These are phyloP conservation scores for Phytophthora aleatoria DNA, from an alignment of 352 stramenopile species.

Conservation along the genomic window DNA sequence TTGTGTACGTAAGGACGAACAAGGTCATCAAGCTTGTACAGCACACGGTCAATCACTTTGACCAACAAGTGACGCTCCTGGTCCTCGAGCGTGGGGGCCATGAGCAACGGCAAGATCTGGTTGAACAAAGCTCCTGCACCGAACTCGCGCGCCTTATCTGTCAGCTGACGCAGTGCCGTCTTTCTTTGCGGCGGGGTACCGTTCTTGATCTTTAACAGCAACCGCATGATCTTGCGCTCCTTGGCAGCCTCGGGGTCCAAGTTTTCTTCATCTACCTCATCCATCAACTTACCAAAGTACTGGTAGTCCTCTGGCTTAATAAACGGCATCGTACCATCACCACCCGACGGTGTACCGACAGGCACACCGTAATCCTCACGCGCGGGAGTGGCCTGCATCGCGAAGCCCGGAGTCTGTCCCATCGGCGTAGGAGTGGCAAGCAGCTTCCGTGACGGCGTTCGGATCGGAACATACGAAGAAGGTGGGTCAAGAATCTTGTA, in stretches of 20 bases:
- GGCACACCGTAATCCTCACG: constrained; percentile 82
- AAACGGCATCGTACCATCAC: constrained; percentile 92
- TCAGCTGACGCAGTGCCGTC: constrained; percentile 96
- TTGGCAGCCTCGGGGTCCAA: constrained; percentile 93
- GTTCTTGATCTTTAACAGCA: constrained; percentile 99
- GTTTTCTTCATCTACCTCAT: constrained; percentile 88
- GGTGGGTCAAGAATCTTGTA: constrained; percentile 97
- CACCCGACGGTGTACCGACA: constrained; percentile 60
- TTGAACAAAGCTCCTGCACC: constrained; percentile 98
- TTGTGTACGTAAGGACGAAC: constrained; percentile 99
- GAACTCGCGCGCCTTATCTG: constrained; percentile 97
- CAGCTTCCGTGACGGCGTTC: constrained; percentile 94
- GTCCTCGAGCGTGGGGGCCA: constrained; percentile 98
- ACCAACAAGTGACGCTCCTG: constrained; percentile 99
- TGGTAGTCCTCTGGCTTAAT: constrained; percentile 99
- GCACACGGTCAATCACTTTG: constrained; percentile 99
- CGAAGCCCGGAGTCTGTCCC: constrained; percentile 91
- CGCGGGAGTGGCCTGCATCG: constrained; percentile 80
- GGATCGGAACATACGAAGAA: constrained; percentile 95
- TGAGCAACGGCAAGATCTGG: constrained; percentile 99
- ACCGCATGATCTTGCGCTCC: constrained; percentile 97
- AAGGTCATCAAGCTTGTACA: constrained; percentile 99
- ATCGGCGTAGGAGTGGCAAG: constrained; percentile 96
- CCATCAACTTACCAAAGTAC: constrained; percentile 97
- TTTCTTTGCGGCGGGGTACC: constrained; percentile 97